Evolutionary conservation across 305 asterid genomes (phyloP).

Genomic region (Stenogyne calaminthoides): DNA sequence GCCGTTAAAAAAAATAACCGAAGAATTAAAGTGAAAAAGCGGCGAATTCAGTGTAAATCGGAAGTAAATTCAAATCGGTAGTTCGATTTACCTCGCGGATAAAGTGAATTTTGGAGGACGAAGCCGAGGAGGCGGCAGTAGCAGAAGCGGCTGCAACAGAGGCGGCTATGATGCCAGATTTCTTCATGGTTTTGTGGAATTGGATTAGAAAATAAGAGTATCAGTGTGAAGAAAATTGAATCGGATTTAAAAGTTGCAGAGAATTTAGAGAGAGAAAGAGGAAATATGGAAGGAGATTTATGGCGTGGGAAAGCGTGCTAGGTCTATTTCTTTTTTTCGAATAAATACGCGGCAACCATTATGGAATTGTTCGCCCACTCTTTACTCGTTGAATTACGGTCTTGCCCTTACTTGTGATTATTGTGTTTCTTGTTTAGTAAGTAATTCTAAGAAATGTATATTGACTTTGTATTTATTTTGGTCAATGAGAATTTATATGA

Average conservation of each 20-base stretch:
- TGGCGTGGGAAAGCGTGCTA: constrained; percentile 1
- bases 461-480: background rate
- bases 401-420: constrained; percentile 17
- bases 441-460: background rate
- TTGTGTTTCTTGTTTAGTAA: background rate
- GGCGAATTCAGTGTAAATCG: background rate
- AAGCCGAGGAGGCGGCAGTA: constrained; percentile 38
- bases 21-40: background rate
- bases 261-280: constrained; percentile 7
- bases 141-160: constrained; percentile 71
- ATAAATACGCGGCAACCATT: constrained; percentile 44
- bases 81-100: constrained; percentile 32
- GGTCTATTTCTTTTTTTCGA: constrained; percentile 29
- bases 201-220: background rate
- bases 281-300: background rate
- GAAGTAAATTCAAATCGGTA: background rate
- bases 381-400: background rate
- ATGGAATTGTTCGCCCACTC: constrained; percentile 17
- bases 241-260: background rate
- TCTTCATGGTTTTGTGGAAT: constrained; percentile 40
- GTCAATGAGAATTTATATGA: background rate
- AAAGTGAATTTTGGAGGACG: constrained; percentile 38
- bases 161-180: constrained; percentile 52
- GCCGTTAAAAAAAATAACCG: background rate
- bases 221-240: background rate